phyloP scores from a whole-genome alignment of 345 rosid genomes.

The Salix viminalis region DNA sequence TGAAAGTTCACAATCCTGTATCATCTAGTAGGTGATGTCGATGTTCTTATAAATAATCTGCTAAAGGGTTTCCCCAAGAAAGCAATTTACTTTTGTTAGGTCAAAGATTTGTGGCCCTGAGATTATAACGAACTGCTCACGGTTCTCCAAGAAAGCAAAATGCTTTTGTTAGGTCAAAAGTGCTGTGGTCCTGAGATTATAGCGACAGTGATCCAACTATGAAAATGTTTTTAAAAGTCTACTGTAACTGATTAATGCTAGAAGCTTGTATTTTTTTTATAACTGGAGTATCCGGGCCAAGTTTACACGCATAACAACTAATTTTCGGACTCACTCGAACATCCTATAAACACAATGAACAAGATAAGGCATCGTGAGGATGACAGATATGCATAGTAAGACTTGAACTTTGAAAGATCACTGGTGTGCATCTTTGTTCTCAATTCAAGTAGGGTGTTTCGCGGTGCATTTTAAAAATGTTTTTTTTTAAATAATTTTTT shows the following conservation, averaged over 20 bases:
- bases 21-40: neutral
- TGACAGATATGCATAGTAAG: too few relatives aligned
- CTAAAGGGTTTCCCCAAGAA: neutral
- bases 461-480: too few relatives aligned
- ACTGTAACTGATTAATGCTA: neutral
- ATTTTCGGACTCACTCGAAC: accelerated
- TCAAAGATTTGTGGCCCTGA: neutral
- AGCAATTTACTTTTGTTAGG: too few relatives aligned
- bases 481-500: too few relatives aligned
- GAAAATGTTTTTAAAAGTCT: neutral
- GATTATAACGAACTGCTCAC: neutral
- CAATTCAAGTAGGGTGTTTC: neutral
- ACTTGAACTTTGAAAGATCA: too few relatives aligned
- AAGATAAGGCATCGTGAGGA: too few relatives aligned
- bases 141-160: neutral
- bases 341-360: too few relatives aligned
- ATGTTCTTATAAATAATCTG: too few relatives aligned
- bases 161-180: neutral
- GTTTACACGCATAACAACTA: too few relatives aligned
- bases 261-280: neutral
- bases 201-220: neutral
- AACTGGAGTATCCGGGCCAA: accelerated
- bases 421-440: too few relatives aligned
- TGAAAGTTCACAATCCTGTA: neutral
- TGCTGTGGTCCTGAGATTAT: neutral